A percentile compares a stretch with the other conserved stretches of the same genome.
These are phyloP conservation scores for Geosmithia morbida DNA, from an alignment of 2,329 filamentous ascomycete genomes.

Conservation along the genomic window DNA sequence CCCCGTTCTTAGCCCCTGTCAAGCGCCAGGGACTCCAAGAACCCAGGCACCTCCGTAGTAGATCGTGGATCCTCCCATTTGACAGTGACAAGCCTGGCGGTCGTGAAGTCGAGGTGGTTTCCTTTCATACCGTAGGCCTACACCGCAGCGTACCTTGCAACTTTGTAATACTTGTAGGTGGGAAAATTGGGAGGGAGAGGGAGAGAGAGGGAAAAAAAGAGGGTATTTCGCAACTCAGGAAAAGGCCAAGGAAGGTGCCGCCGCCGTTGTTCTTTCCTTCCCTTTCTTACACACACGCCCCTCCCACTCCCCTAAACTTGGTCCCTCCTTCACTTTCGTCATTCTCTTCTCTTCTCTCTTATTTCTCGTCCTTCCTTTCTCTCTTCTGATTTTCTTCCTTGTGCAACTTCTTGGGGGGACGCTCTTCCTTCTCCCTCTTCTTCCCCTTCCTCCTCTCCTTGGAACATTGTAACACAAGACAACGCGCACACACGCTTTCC, in stretches of 20 bases:
- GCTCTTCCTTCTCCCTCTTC: constrained; percentile 2
- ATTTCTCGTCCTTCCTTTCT: neutral
- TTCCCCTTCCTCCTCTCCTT: constrained; percentile 1
- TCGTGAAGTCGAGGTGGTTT: neutral
- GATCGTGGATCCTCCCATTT: neutral
- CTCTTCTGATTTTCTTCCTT: neutral
- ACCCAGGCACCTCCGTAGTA: neutral
- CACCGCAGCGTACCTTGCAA: no score
- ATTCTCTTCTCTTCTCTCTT: neutral
- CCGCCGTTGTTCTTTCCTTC: neutral
- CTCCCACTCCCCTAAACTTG: neutral
- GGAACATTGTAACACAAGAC: neutral
- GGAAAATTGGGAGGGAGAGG: neutral
- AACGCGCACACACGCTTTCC: no score
- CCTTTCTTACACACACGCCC: neutral
- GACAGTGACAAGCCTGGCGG: neutral
- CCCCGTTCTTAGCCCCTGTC: no score
- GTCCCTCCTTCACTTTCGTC: neutral
- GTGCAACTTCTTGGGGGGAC: neutral
- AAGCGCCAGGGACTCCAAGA: no score
- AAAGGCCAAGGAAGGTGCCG: neutral
- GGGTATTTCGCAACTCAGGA: neutral
- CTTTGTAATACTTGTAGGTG: no score
- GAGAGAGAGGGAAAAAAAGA: neutral
- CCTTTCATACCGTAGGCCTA: no score